These are phyloP conservation scores for Rhodocollybia butyracea DNA, from an alignment of 768 basidiomycete species.

Conservation along the genomic window DNA sequence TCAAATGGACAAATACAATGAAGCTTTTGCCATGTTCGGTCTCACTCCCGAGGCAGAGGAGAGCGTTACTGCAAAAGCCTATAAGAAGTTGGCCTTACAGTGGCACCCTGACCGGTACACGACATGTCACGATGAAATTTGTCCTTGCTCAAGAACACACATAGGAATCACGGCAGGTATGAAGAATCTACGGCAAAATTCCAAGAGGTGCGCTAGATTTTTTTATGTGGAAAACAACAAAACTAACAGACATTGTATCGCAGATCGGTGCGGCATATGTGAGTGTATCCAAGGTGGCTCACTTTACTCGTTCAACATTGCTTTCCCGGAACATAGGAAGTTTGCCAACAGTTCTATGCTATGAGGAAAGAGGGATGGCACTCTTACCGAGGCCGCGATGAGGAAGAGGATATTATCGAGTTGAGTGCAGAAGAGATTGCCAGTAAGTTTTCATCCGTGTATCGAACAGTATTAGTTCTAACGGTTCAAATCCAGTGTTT, in stretches of 20 bases:
- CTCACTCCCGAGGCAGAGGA: not conserved
- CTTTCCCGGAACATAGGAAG: not conserved
- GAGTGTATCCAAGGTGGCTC: no score
- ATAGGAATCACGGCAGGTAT: not conserved
- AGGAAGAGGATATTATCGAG: not conserved
- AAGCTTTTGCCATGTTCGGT: not conserved
- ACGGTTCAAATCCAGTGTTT: not conserved
- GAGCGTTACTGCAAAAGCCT: not conserved
- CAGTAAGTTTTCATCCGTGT: not conserved
- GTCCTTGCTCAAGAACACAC: no score
- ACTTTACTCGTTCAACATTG: no score
- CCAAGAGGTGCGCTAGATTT: not conserved
- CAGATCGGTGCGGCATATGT: not conserved
- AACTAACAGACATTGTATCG: not conserved
- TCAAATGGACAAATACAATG: not conserved
- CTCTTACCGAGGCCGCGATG: no score
- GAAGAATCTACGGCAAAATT: not conserved
- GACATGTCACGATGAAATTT: no score
- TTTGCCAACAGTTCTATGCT: not conserved
- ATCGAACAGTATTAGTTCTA: not conserved
- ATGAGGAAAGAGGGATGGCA: not conserved
- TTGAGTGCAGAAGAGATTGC: not conserved
- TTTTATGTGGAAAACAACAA: not conserved
- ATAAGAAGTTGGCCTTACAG: not conserved
- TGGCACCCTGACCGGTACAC: not conserved